Base-by-base conservation (phyloP, 78 protist species). In the Dictyostelium capitatum region DNA sequence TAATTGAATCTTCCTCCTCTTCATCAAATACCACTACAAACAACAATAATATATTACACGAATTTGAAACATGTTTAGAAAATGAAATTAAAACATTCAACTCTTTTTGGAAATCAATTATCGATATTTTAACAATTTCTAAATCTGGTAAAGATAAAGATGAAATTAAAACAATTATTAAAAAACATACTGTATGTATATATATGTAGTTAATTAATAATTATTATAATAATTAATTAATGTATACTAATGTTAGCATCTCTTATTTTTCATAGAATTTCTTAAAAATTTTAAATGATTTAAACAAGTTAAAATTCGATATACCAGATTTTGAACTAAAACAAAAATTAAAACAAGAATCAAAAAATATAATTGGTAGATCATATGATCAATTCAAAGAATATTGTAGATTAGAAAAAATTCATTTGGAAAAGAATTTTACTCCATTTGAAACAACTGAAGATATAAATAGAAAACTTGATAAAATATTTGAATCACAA, bases 401-500 rank as follows among this genome's bases (percentile, higher is more conserved):
- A 64, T 14, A 23, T 15, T 84, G 82, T 57, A 84, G 91, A 84
- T 79, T 54, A 84, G 82, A 84, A 32, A 74, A 84, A 59, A 74
- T 59, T 43, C 91, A 84, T 59, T 84, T 84, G 37, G 82, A 87
- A 59, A 87, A 87, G 64, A 74, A 74, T 25, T 83, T 83, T 53
- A 59, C 80, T 32, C 90, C 90, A 32, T 83, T 83, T 23, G 92
- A 87, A 51, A 75, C 92, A 50, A 77, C 69, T 20, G 92, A 87
- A 12, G 92, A 87, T 87, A 77, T 77, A 4, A 77, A 32, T 47
- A 56, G 83, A 65, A 87, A 87, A 70, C 65, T 87, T 62, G 92
- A 87, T 51, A 87, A 53, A 64, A 51, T 87, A 9, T 87, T 87
- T 87, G 92, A 87, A 30, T 46, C 83, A 5, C 43, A 37, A 48